phyloP scores from a whole-genome alignment of 2,329 filamentous ascomycete genomes.

The Beauveria sp. region DNA sequence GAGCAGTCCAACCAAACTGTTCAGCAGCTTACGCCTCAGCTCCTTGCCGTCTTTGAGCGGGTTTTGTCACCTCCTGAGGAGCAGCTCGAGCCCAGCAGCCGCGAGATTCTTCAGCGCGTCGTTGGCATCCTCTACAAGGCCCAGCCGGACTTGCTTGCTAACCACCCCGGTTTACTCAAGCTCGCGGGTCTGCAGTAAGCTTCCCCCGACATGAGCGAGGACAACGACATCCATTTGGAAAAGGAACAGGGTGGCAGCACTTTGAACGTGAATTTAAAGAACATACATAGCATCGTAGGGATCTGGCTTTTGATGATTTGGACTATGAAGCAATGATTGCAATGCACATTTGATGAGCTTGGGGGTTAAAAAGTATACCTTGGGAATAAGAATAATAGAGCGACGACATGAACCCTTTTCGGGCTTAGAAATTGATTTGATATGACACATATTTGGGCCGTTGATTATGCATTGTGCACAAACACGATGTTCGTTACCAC shows the following conservation, averaged over 20 bases:
- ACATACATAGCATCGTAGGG: constrained; percentile 6
- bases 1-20: constrained; percentile 62
- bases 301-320: constrained; percentile 10
- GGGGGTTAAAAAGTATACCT: constrained; percentile 7
- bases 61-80: constrained; percentile 66
- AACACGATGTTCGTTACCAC: not conserved
- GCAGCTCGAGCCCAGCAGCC: constrained; percentile 67
- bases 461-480: not conserved
- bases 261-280: constrained; percentile 2
- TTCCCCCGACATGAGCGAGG: not conserved
- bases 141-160: constrained; percentile 24
- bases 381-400: constrained; percentile 10
- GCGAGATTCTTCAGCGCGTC: constrained; percentile 56
- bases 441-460: not conserved
- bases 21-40: constrained; percentile 59
- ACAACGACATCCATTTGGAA: not conserved
- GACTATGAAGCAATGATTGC: constrained; percentile 11
- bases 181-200: constrained; percentile 20
- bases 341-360: constrained; percentile 9
- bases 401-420: not conserved
- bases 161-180: constrained; percentile 24
- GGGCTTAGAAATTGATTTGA: not conserved
- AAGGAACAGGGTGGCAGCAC: not conserved
- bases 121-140: constrained; percentile 41
- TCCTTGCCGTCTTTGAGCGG: constrained; percentile 65